Conservation (phyloP, 192 early-diverging fungal species). For the Oehlia diaphana region DNA sequence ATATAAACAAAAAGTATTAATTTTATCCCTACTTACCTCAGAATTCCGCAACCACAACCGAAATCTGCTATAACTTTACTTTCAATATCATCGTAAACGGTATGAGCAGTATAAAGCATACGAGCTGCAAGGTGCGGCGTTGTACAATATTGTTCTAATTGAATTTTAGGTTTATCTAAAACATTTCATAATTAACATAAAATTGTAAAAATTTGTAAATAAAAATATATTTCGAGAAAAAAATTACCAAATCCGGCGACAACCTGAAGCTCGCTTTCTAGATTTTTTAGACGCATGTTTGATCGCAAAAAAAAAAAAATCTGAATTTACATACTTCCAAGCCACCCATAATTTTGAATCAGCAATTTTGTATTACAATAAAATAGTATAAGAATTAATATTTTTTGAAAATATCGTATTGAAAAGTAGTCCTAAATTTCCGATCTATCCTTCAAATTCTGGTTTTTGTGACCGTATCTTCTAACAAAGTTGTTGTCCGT, state of each 20-base stretch:
- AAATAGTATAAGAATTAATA: too few relatives aligned
- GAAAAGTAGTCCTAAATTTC: too few relatives aligned
- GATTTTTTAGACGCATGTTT: conserved; percentile 70
- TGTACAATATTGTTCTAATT: conserved; percentile 80
- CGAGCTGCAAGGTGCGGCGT: conserved; percentile 73
- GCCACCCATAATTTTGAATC: too few relatives aligned
- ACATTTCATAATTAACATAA: neutral
- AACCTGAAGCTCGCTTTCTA: conserved; percentile 66
- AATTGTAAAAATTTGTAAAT: neutral
- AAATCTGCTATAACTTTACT: conserved; percentile 72
- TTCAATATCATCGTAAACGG: conserved; percentile 70
- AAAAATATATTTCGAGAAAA: neutral
- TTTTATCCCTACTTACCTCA: conserved; percentile 46
- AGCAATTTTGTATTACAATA: too few relatives aligned
- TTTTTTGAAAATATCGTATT: too few relatives aligned
- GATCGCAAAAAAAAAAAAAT: conserved; percentile 1
- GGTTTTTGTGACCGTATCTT: too few relatives aligned
- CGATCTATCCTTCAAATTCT: too few relatives aligned
- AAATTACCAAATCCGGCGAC: conserved; percentile 58
- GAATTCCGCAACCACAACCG: conserved; percentile 77
- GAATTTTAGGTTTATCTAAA: conserved; percentile 64
- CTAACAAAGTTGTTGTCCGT: too few relatives aligned
- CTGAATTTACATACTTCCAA: too few relatives aligned
- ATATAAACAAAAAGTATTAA: conserved; percentile 24
- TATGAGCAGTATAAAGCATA: conserved; percentile 76